A percentile compares a stretch with the other conserved stretches of the same genome.
Conservation (phyloP, 192 early-diverging fungal genomes). For the Backusella psychrophila region DNA sequence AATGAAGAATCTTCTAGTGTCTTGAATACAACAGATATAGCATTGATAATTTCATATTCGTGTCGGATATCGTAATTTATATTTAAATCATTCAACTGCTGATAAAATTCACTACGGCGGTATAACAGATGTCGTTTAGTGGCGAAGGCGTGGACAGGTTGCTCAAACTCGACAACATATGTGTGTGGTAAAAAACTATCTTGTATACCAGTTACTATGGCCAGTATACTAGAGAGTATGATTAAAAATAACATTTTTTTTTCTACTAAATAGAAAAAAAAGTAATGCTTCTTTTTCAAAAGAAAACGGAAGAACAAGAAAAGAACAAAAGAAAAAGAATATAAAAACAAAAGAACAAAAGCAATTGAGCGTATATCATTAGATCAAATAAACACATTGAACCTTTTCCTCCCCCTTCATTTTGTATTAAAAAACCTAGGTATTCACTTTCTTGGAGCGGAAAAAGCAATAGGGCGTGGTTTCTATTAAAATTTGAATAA, state of each 20-base stretch:
- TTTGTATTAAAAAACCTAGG: background rate
- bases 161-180: constrained; percentile 28
- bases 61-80: constrained; percentile 36
- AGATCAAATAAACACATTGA: background rate
- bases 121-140: constrained; percentile 7
- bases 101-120: constrained; percentile 25
- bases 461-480: background rate
- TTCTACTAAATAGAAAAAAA: background rate
- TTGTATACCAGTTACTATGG: background rate
- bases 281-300: background rate
- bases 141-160: background rate
- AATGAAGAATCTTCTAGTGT: constrained; percentile 24
- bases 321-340: background rate
- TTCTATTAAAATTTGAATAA: background rate
- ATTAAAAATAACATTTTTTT: constrained; percentile 1
- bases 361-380: background rate
- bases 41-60: constrained; percentile 44
- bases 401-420: background rate
- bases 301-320: background rate
- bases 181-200: constrained; percentile 13
- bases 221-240: background rate
- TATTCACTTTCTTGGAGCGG: background rate
- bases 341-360: background rate
- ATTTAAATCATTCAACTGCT: constrained; percentile 20
- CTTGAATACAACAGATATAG: constrained; percentile 41